A percentile compares a stretch with the other conserved stretches of the same genome.
Evolutionary conservation across 495 filamentous ascomycete species (phyloP).

Genomic region (Aspergillus panamensis): DNA sequence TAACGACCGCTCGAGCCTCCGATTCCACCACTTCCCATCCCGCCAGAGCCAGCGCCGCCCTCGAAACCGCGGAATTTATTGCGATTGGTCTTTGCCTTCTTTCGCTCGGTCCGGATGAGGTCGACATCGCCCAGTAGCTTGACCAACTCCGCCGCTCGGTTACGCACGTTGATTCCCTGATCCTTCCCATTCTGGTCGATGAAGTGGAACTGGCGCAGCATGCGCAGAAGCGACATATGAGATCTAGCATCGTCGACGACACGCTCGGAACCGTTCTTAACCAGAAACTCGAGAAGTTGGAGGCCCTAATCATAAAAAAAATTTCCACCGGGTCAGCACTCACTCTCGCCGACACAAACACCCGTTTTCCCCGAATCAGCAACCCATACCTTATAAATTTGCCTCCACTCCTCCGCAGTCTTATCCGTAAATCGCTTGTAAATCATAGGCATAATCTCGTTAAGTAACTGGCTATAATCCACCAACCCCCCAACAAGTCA

Average conservation of each 20-base stretch:
- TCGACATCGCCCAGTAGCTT: slow-evolving; percentile 94
- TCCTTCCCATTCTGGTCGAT: slow-evolving; percentile 98
- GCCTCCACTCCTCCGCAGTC: slow-evolving; percentile 95
- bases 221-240: slow-evolving; percentile 91
- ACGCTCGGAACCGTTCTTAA: slow-evolving; percentile 97
- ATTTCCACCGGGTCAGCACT: not conserved
- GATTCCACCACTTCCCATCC: slow-evolving; percentile 37
- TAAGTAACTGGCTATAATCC: slow-evolving; percentile 75
- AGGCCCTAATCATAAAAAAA: slow-evolving; percentile 53
- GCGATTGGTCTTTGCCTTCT: slow-evolving; percentile 85
- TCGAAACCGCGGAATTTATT: slow-evolving; percentile 95
- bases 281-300: slow-evolving; percentile 92
- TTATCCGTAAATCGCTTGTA: slow-evolving; percentile 99
- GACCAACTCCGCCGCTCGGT: slow-evolving; percentile 90
- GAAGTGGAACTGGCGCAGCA: slow-evolving; percentile 97
- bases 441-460: slow-evolving; percentile 99
- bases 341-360: not conserved
- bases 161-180: slow-evolving; percentile 96
- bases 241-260: slow-evolving; percentile 97
- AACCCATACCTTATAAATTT: slow-evolving; percentile 83
- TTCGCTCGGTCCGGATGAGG: slow-evolving; percentile 83
- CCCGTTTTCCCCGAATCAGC: not conserved
- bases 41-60: slow-evolving; percentile 63
- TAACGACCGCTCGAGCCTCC: slow-evolving; percentile 58
- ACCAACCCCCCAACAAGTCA: slow-evolving; percentile 15